Evolutionary conservation across 1,284 basidiomycete species (phyloP).

Genomic region (Meira nashicola): DNA sequence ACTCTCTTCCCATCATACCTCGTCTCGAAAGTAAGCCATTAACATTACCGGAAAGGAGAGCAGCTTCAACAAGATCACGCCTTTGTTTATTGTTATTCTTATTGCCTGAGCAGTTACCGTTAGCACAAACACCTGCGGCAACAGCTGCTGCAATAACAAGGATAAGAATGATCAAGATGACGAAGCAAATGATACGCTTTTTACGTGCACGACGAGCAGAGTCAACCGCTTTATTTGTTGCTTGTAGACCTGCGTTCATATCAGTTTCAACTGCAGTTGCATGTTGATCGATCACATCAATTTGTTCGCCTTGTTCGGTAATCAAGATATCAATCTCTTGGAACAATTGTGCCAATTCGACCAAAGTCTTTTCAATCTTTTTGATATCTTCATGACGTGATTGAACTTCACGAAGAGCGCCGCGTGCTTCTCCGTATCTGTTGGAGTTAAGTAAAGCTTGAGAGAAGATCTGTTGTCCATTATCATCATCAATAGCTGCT

Average conservation of each 20-base stretch:
- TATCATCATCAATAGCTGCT: conserved; percentile 70
- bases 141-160: conserved; percentile 37
- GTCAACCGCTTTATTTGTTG: conserved; percentile 62
- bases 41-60: no score
- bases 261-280: conserved; percentile 44
- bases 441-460: conserved; percentile 75
- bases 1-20: no score
- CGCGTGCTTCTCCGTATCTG: conserved; percentile 75
- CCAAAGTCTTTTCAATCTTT: conserved; percentile 78
- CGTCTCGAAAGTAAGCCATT: no score
- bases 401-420: conserved; percentile 83
- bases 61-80: background rate
- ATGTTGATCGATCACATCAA: conserved; percentile 45
- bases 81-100: background rate
- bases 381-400: conserved; percentile 81
- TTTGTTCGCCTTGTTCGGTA: conserved; percentile 50
- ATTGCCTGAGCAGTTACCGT: conserved; percentile 13
- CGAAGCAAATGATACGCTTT: conserved; percentile 57
- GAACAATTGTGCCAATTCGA: conserved; percentile 82
- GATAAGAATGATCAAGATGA: conserved; percentile 38
- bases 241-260: conserved; percentile 57
- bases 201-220: conserved; percentile 72
- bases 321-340: conserved; percentile 60
- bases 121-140: conserved; percentile 34
- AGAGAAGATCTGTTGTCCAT: conserved; percentile 69